phyloP scores from a whole-genome alignment of 2,329 filamentous ascomycete genomes.

The Colletotrichum lentis region DNA sequence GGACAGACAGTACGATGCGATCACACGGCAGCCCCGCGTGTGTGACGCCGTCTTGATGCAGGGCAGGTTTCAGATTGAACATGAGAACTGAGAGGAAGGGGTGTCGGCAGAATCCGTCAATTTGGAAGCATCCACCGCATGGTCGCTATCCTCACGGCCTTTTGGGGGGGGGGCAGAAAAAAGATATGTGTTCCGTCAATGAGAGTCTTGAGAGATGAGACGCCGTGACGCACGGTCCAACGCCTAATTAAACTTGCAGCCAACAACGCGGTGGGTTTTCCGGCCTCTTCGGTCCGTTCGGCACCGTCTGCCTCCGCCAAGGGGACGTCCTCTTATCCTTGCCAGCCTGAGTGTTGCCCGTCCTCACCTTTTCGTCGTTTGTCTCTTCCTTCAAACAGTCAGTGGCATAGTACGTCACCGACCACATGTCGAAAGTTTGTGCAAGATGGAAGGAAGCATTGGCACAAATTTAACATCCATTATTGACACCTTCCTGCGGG shows the following conservation, averaged over 20 bases:
- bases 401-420: background rate
- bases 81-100: background rate
- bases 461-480: conserved; percentile 26
- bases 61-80: conserved; percentile 37
- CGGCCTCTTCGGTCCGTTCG: conserved; percentile 21
- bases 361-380: background rate
- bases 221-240: conserved; percentile 27
- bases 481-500: conserved; percentile 21
- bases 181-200: background rate
- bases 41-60: conserved; percentile 35
- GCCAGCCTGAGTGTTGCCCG: background rate
- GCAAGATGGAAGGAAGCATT: background rate
- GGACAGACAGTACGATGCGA: conserved; percentile 16
- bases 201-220: conserved; percentile 28
- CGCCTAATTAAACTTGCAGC: conserved; percentile 35
- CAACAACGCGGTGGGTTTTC: conserved; percentile 7
- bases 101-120: conserved; percentile 1
- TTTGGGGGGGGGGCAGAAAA: background rate
- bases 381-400: too few relatives aligned
- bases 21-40: conserved; percentile 22
- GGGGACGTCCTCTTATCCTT: background rate
- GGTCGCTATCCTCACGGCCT: background rate
- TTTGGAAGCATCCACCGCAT: background rate
- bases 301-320: conserved; percentile 26
- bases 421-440: background rate